These are phyloP conservation scores for Sicyos baderoa DNA, from an alignment of 306 rosid genomes.

Conservation along the genomic window DNA sequence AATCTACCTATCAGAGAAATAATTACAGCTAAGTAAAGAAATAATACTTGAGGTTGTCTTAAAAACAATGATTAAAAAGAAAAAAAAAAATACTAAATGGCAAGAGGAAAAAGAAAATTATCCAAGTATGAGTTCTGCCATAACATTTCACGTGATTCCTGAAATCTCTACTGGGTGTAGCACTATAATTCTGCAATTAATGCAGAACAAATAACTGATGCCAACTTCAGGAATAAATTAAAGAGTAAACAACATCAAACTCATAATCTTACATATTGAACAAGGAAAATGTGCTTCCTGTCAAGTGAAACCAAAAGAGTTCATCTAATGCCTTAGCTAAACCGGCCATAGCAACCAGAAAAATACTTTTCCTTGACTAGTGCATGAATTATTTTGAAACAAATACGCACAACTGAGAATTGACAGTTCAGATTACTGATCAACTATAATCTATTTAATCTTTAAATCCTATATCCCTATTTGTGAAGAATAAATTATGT, in stretches of 20 bases:
- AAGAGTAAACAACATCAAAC: neutral
- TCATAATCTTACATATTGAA: neutral
- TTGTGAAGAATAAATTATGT: neutral
- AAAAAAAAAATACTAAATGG: neutral
- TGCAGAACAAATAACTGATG: neutral
- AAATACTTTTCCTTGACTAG: constrained; percentile 5
- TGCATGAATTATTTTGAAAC: constrained; percentile 6
- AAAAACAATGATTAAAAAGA: neutral
- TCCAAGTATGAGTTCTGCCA: neutral
- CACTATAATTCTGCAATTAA: neutral
- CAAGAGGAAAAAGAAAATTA: neutral
- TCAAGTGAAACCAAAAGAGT: constrained; percentile 16
- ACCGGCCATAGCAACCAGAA: neutral
- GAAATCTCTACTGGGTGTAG: neutral
- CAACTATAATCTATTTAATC: neutral
- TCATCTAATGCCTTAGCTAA: neutral
- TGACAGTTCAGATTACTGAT: constrained; percentile 3
- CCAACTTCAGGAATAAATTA: constrained; percentile 2
- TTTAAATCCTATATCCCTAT: neutral
- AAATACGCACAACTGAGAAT: neutral
- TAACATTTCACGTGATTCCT: neutral
- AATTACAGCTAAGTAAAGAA: neutral
- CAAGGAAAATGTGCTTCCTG: neutral
- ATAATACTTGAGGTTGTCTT: neutral
- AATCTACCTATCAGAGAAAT: neutral